These are phyloP conservation scores for Hortiboletus flavorubellus DNA, from an alignment of 768 basidiomycete species.

Conservation along the genomic window DNA sequence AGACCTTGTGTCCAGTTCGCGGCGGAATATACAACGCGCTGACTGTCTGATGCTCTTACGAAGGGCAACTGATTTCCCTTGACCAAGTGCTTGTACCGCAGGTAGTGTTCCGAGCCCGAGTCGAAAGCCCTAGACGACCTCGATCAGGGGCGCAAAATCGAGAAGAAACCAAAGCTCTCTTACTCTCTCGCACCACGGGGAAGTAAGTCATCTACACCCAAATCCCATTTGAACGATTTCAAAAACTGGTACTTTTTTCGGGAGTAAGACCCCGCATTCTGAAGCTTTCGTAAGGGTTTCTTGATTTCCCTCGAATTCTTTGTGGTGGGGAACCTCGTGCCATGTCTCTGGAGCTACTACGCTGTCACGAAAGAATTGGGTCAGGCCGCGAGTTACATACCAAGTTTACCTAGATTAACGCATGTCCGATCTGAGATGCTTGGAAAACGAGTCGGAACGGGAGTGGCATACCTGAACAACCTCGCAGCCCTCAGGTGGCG, in stretches of 20 bases:
- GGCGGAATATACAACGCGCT: constrained; percentile 65
- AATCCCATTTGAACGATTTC: constrained; percentile 51
- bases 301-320: constrained; percentile 43
- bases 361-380: constrained; percentile 2
- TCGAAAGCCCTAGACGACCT: constrained; percentile 40
- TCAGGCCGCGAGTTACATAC: constrained; percentile 13
- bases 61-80: constrained; percentile 46
- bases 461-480: constrained; percentile 48
- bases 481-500: constrained; percentile 47
- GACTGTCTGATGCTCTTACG: constrained; percentile 46
- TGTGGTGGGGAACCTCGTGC: constrained; percentile 70
- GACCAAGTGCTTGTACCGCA: constrained; percentile 53
- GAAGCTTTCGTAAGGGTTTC: constrained; percentile 51
- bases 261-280: constrained; percentile 41
- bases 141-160: not conserved
- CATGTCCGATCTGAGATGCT: not conserved
- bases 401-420: constrained; percentile 24
- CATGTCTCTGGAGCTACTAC: constrained; percentile 72
- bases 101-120: constrained; percentile 49
- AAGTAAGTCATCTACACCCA: constrained; percentile 60
- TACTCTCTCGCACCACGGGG: constrained; percentile 66
- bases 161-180: constrained; percentile 17
- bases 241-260: constrained; percentile 57
- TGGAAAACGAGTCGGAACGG: not conserved
- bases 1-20: constrained; percentile 66